Conservation (phyloP, 108 stramenopile species). For the Hondaea fermentalgiana region DNA sequence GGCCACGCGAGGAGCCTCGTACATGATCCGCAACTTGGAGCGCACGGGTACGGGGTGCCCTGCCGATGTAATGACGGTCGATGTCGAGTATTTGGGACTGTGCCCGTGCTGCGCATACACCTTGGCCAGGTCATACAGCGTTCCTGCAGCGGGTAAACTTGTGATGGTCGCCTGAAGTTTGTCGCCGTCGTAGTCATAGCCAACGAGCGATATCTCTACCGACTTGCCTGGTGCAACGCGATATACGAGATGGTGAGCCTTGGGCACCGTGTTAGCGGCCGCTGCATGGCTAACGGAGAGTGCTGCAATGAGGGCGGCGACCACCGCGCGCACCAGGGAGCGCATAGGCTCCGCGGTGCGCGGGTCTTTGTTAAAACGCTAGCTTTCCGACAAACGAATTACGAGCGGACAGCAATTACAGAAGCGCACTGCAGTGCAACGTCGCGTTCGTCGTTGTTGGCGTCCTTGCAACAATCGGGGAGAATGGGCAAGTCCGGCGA, state of each 20-base stretch:
- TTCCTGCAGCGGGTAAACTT: conserved; percentile 42
- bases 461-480: too few relatives aligned
- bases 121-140: conserved; percentile 46
- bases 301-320: not conserved
- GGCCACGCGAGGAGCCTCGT: conserved; percentile 41
- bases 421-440: too few relatives aligned
- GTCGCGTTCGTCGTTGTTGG: too few relatives aligned
- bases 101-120: conserved; percentile 57
- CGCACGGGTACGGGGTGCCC: conserved; percentile 37
- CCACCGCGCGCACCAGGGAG: not conserved
- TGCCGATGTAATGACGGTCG: not conserved
- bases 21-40: conserved; percentile 40
- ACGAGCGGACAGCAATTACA: too few relatives aligned
- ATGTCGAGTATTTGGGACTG: conserved; percentile 46
- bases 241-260: conserved; percentile 29
- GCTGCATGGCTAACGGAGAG: not conserved
- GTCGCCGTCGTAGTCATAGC: conserved; percentile 44
- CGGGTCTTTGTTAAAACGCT: too few relatives aligned
- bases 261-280: not conserved
- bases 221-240: conserved; percentile 24
- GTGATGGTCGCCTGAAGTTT: conserved; percentile 34
- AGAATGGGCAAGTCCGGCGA: too few relatives aligned
- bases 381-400: too few relatives aligned
- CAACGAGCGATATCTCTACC: conserved; percentile 29
- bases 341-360: not conserved